Conservation (phyloP, 2,329 filamentous ascomycete genomes). For the Botryosphaeria dothidea region DNA sequence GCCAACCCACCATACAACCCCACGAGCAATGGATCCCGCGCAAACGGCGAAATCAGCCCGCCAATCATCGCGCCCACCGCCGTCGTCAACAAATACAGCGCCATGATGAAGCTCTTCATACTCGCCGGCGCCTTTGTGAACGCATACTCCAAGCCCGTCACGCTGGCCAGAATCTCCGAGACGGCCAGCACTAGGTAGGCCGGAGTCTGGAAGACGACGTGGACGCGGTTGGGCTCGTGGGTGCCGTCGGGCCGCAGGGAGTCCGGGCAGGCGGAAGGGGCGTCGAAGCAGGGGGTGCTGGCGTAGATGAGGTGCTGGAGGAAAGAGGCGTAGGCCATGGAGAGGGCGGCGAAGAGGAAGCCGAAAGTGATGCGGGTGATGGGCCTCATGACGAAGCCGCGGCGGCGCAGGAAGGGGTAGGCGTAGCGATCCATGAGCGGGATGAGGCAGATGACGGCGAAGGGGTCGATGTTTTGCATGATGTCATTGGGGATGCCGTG, state of each 20-base stretch:
- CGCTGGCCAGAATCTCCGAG: slow-evolving; percentile 48
- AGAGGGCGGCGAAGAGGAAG: slow-evolving; percentile 54
- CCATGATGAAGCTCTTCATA: slow-evolving; percentile 53
- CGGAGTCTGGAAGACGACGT: slow-evolving; percentile 48
- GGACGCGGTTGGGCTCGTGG: slow-evolving; percentile 43
- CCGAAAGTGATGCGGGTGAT: slow-evolving; percentile 57
- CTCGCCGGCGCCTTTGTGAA: slow-evolving; percentile 48
- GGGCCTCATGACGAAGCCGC: slow-evolving; percentile 46
- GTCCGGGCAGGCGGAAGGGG: slow-evolving; percentile 40
- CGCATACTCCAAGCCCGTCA: slow-evolving; percentile 50
- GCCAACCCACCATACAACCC: slow-evolving; percentile 68
- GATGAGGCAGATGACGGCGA: slow-evolving; percentile 49
- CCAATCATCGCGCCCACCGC: slow-evolving; percentile 62
- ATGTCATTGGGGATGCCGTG: slow-evolving; percentile 51
- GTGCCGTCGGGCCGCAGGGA: slow-evolving; percentile 30
- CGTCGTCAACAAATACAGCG: slow-evolving; percentile 62
- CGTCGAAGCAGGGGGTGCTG: slow-evolving; percentile 54
- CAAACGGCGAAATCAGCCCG: slow-evolving; percentile 61
- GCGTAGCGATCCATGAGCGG: slow-evolving; percentile 47
- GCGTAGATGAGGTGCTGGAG: slow-evolving; percentile 59
- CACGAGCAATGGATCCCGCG: slow-evolving; percentile 64
- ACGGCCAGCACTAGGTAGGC: slow-evolving; percentile 49
- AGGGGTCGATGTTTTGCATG: slow-evolving; percentile 50
- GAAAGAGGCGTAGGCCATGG: slow-evolving; percentile 58
- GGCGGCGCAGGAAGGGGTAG: slow-evolving; percentile 46